These are phyloP conservation scores for Thermoascus crustaceus DNA, from an alignment of 2,329 filamentous ascomycete species.

Conservation along the genomic window DNA sequence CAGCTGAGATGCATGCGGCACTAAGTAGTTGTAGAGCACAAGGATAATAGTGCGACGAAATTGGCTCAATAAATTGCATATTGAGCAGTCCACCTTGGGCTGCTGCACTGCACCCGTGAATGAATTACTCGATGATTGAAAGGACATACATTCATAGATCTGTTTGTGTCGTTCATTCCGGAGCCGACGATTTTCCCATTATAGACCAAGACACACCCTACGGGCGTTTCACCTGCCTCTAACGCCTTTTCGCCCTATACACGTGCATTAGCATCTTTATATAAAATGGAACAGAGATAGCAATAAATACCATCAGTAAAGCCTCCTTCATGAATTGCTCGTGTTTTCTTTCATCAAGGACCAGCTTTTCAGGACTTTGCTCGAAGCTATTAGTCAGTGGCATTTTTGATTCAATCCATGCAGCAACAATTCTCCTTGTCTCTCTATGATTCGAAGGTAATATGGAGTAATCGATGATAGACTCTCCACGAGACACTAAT, in stretches of 20 bases:
- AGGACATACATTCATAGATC: slow-evolving; percentile 57
- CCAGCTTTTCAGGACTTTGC: background rate
- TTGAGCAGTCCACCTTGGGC: no score
- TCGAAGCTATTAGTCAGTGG: background rate
- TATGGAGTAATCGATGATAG: no score
- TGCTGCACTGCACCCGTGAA: no score
- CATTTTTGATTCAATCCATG: no score
- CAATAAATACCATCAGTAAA: slow-evolving; percentile 70
- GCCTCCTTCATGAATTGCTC: slow-evolving; percentile 74
- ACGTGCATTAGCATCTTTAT: slow-evolving; percentile 5
- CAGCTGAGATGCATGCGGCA: no score
- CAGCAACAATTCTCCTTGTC: no score
- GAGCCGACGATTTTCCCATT: slow-evolving; percentile 69
- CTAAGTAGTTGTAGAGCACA: no score
- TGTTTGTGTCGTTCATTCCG: slow-evolving; percentile 96
- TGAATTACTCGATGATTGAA: no score
- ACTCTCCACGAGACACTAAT: no score
- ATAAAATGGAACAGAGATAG: background rate
- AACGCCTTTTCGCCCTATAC: slow-evolving; percentile 75
- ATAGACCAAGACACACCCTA: slow-evolving; percentile 89
- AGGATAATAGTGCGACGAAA: no score
- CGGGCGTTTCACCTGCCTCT: slow-evolving; percentile 80
- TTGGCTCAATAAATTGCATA: no score
- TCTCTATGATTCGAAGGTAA: no score
- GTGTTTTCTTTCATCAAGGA: slow-evolving; percentile 29